phyloP scores from a whole-genome alignment of 176 grass and related monocot genomes.

The Carex cristatella region DNA sequence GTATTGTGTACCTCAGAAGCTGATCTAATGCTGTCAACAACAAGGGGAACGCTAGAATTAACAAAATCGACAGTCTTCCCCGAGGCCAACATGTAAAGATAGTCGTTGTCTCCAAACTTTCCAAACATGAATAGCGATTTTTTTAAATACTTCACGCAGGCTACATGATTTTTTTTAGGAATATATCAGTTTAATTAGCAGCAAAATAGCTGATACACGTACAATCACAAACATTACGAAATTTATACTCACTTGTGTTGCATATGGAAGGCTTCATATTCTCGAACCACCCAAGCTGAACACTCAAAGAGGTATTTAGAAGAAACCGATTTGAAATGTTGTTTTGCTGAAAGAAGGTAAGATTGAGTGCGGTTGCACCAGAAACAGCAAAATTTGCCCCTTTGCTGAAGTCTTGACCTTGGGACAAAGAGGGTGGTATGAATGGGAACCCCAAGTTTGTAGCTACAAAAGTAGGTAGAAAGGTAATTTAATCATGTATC shows the following conservation, averaged over 20 bases:
- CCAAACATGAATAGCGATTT: constrained; percentile 39
- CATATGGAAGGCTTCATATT: constrained; percentile 40
- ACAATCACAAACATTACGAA: not conserved
- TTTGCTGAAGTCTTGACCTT: constrained; percentile 22
- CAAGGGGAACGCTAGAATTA: constrained; percentile 13
- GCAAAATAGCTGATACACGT: not conserved
- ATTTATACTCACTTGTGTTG: constrained; percentile 7
- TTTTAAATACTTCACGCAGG: constrained; percentile 13
- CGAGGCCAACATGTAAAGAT: not conserved
- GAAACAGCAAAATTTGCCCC: constrained; percentile 44
- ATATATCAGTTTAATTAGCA: not conserved
- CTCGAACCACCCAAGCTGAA: constrained; percentile 47
- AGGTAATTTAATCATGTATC: not conserved
- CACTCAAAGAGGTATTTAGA: constrained; percentile 30
- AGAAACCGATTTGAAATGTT: not conserved
- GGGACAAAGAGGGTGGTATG: constrained; percentile 20
- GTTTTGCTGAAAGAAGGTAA: constrained; percentile 30
- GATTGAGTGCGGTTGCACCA: constrained; percentile 32
- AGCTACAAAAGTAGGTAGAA: constrained; percentile 19
- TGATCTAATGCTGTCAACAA: constrained; percentile 17
- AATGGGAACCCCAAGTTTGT: constrained; percentile 35
- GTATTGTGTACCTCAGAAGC: constrained; percentile 26
- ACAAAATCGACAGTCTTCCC: constrained; percentile 17
- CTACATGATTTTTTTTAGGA: not conserved
- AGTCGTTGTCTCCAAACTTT: constrained; percentile 35